Evolutionary conservation across 2,329 filamentous ascomycete species (phyloP).

Genomic region (Lecanicillium sp.): DNA sequence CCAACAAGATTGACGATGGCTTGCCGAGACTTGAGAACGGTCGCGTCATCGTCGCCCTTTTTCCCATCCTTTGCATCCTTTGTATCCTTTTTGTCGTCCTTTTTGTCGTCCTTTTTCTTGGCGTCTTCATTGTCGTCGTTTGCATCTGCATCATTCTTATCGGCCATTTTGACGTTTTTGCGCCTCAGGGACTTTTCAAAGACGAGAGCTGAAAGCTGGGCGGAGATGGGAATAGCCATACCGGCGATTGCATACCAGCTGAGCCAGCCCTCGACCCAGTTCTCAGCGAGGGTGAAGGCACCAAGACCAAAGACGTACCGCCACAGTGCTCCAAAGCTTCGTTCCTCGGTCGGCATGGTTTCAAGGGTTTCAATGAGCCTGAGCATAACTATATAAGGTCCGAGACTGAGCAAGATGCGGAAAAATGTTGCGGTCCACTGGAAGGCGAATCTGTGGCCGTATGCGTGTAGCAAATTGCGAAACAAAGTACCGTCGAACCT

Average conservation of each 20-base stretch:
- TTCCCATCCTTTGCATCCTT: conserved; percentile 37
- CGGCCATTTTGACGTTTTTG: conserved; percentile 65
- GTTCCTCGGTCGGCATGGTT: conserved; percentile 32
- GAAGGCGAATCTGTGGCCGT: conserved; percentile 44
- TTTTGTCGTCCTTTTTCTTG: conserved; percentile 3
- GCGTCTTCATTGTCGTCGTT: conserved; percentile 20
- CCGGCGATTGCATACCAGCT: conserved; percentile 59
- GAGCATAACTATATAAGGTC: conserved; percentile 61
- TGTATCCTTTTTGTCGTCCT: conserved; percentile 19
- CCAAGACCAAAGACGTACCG: conserved; percentile 60
- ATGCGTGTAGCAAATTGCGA: conserved; percentile 49
- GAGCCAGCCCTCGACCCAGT: conserved; percentile 56
- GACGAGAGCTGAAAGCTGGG: conserved; percentile 62
- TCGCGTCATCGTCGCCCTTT: conserved; percentile 32
- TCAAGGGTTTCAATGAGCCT: conserved; percentile 60
- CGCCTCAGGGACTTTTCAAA: conserved; percentile 70
- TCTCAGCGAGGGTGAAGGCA: conserved; percentile 46
- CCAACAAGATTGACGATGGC: conserved; percentile 70
- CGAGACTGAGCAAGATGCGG: conserved; percentile 52
- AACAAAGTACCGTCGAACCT: conserved; percentile 46
- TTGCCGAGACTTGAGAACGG: conserved; percentile 45
- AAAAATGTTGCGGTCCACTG: conserved; percentile 52
- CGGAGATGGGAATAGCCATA: conserved; percentile 57
- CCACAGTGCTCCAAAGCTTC: conserved; percentile 49
- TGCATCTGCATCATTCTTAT: conserved; percentile 33